Base-by-base conservation (phyloP, 345 rosid species). In the thale cress (Arabidopsis thaliana) region DNA sequence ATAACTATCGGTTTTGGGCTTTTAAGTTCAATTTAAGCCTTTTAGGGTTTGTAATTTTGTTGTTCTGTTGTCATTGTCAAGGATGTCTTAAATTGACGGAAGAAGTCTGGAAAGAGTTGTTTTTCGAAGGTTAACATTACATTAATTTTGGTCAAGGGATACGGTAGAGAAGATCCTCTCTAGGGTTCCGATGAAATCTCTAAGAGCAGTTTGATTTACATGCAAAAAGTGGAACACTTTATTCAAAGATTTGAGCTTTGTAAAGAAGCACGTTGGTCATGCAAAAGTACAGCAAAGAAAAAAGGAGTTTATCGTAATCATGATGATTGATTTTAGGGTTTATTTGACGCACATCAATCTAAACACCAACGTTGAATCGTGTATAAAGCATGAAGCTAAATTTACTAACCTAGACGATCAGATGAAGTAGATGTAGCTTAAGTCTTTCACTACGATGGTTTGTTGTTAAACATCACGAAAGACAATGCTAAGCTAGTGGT, bases 211-310 rank as follows among this genome's bases (percentile, higher is more conserved):
- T 25, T 1, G 28, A 25, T 25, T 25, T 25, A 53, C 8, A 28
- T 53, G 36, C 59, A 28, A 53, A 53, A 53, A 28, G 20, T 53
- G 59, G 59, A 53, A 53, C 8, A 53, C 36, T 28, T 28, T 53
- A 28, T 12, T 20, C 4, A 53, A 13, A 28, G 4, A 0, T 13
- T 3, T 0, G 8, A 55, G 37, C 37, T 55, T 55, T 55, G 37
- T 2, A 14, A 56, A 56, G 60, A 56, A 30, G 5, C 4, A 48
- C 24, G 9, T 48, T 48, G 1, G 24, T 7, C 24, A 48, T 16
- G 24, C 24, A 48, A 48, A 48, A 12, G 16, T 12, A 42, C 46
- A 13, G 46, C 46, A 13, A 42, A 13, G 46, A n/a, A 10, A 52
- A 52, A 52, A 6, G 7, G 60, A 56, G 11, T 56, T 30, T 30